These are phyloP conservation scores for Trichoderma simmonsii DNA, from an alignment of 2,329 filamentous ascomycete genomes.

Conservation along the genomic window DNA sequence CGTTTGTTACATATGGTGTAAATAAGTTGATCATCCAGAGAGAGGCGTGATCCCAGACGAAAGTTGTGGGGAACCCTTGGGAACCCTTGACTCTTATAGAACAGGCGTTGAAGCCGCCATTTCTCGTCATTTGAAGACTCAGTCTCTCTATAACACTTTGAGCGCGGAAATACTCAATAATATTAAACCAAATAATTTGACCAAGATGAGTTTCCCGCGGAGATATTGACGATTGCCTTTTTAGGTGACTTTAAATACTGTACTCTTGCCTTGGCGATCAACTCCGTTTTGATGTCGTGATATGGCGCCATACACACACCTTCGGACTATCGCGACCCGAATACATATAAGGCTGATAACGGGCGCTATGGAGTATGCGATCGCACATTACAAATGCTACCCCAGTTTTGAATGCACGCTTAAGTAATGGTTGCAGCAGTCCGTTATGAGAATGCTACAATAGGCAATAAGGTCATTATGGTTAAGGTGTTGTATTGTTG, in stretches of 20 bases:
- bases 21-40: neutral
- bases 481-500: neutral
- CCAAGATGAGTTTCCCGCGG: neutral
- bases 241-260: neutral
- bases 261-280: neutral
- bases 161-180: neutral
- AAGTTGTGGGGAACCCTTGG: neutral
- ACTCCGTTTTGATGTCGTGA: constrained; percentile 5
- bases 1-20: neutral
- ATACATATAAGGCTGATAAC: neutral
- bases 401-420: neutral
- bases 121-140: neutral
- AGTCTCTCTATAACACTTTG: neutral
- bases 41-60: neutral
- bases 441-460: neutral
- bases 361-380: neutral
- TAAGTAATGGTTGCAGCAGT: neutral
- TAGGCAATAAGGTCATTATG: neutral
- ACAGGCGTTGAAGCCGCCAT: neutral
- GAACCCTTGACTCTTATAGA: neutral
- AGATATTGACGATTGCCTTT: neutral
- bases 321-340: neutral
- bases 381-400: neutral
- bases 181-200: neutral
- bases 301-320: constrained; percentile 13